Evolutionary conservation across 768 basidiomycete species (phyloP), one percentile per base, ranked within the genome.

Genomic region (Collybiopsis confluens): DNA sequence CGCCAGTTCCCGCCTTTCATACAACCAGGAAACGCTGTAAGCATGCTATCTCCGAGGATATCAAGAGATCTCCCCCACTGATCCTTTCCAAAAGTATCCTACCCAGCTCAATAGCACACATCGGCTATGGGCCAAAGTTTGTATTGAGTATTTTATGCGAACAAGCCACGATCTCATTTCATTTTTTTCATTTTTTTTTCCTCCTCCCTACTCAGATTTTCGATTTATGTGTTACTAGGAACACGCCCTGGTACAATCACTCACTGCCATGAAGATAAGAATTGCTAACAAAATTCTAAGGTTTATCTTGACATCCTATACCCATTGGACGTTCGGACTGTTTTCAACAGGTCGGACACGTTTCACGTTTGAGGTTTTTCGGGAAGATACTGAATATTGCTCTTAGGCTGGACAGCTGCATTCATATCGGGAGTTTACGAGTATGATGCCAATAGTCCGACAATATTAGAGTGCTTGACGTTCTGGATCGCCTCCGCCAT

Each of bases 51-150:
- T 37, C 23, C 27, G 26, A 52, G 18, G 47, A 35, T 33, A 33
- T 47, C 28, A 18, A 35, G 28, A 35, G 33, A 15, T 27, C n/a
- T 26, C 4, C 7, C 3, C 10, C 16, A 11, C 21, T 4, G 35
- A 23, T 20, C 18, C 5, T 16, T 23, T 47, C 16, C 30, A 30
- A 8, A 8, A 48, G 47, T 74, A 62, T 59, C 70, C 69, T 26
- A 64, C 58, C 9, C 51, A 58, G 4, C 62, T 75, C 11, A 61
- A 66, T 20, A 78, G 75, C 50, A 77, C 77, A 53, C 72, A 83
- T 53, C 74, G 80, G 44, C 61, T 84, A 45, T 85, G 83, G 83
- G 81, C 75, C 27, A 85, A 83, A 74, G 83, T 78, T 33, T 30
- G 62, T 51, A 21, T 6, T 42, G n/a, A 7, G 3, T 24, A 24